A percentile compares a stretch with the other conserved stretches of the same genome.
These are phyloP conservation scores for Arthrinium puccinioides DNA, from an alignment of 2,329 filamentous ascomycete species.

Conservation along the genomic window DNA sequence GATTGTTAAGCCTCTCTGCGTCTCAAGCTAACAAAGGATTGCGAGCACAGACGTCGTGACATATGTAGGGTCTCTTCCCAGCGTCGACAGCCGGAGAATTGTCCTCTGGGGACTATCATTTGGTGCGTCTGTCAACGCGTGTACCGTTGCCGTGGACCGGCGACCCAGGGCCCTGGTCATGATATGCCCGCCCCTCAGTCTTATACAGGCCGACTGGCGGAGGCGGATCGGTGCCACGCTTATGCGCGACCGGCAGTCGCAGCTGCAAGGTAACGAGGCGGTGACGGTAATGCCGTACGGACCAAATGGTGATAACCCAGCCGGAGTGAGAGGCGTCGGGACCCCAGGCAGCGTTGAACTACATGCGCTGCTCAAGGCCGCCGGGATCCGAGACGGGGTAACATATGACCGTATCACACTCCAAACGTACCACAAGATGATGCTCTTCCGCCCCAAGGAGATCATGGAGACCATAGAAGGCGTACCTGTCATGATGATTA, in stretches of 20 bases:
- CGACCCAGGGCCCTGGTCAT: slow-evolving; percentile 9
- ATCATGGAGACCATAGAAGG: slow-evolving; percentile 10
- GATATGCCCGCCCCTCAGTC: slow-evolving; percentile 15
- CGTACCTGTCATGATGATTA: slow-evolving; percentile 17
- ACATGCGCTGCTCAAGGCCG: too few species aligned
- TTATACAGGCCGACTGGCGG: slow-evolving; percentile 7
- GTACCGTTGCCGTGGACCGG: slow-evolving; percentile 12
- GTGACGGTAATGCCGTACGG: slow-evolving; percentile 5
- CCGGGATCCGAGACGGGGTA: too few species aligned
- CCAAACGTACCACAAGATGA: slow-evolving; percentile 19
- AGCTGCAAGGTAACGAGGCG: not conserved
- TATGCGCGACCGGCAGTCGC: not conserved
- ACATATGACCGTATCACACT: slow-evolving; percentile 18
- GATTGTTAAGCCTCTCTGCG: too few species aligned
- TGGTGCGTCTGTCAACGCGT: slow-evolving; percentile 7
- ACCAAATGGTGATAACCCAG: slow-evolving; percentile 7
- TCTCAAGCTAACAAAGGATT: too few species aligned
- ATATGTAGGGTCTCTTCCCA: slow-evolving; percentile 7
- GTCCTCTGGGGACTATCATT: slow-evolving; percentile 17
- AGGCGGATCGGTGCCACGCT: too few species aligned
- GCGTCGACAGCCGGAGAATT: slow-evolving; percentile 10
- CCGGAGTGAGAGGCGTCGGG: slow-evolving; percentile 6
- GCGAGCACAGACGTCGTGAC: slow-evolving; percentile 8
- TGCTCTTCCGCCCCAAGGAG: slow-evolving; percentile 12
- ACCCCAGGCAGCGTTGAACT: too few species aligned